These are phyloP conservation scores for Thraustochytrium striatum DNA, from an alignment of 352 stramenopile species.

Conservation along the genomic window DNA sequence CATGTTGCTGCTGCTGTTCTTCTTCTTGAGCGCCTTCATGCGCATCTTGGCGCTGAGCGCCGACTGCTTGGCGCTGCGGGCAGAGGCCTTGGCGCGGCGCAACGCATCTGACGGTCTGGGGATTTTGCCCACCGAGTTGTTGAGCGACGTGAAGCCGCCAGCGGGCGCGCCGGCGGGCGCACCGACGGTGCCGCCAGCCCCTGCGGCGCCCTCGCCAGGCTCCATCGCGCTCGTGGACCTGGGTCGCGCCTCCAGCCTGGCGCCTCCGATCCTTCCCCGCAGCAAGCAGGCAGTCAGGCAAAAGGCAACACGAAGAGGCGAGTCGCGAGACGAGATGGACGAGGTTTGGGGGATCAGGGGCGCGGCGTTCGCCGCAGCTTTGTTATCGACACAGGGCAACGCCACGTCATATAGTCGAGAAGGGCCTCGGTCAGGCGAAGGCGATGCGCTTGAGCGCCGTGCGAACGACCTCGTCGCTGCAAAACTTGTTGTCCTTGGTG, in stretches of 20 bases:
- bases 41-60: background rate
- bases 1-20: conserved; percentile 3
- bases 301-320: no score
- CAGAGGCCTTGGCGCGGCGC: conserved; percentile 33
- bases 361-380: no score
- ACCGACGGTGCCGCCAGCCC: background rate
- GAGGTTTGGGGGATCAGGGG: no score
- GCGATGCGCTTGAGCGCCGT: background rate
- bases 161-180: background rate
- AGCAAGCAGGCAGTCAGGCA: background rate
- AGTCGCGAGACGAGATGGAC: no score
- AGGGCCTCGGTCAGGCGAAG: no score
- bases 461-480: conserved; percentile 35
- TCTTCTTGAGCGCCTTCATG: background rate
- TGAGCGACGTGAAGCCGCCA: background rate
- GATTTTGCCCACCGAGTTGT: background rate
- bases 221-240: background rate
- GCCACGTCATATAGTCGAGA: no score
- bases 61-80: conserved; percentile 2
- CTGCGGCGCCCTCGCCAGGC: background rate
- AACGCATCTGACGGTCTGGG: background rate
- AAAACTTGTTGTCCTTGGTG: background rate
- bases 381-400: no score
- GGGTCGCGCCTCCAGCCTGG: background rate
- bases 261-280: background rate